Base-by-base conservation (phyloP, 352 stramenopile species). In the Phytophthora rubi region DNA sequence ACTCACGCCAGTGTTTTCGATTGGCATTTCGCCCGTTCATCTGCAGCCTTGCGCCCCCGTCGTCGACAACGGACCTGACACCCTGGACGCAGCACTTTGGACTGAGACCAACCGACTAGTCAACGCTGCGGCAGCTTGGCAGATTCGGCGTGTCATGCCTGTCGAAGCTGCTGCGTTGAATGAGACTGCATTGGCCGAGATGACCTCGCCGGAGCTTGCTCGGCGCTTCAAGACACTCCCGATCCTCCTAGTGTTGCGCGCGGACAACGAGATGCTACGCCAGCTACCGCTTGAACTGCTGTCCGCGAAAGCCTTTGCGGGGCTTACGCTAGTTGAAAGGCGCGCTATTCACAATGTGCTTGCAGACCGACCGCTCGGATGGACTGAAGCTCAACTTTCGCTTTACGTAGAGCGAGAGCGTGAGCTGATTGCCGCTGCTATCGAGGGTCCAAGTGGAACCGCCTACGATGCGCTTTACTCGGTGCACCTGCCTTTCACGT, bases 271-370 rank as follows among this genome's bases (percentile, higher is more conserved):
- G 12, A 48, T 18, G 13, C 15, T 73, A 42, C 26, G 45, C 4
- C 45, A 65, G n/a, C 30, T 73, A 4, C 35, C 66, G 13, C 45
- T 65, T 9, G 44, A 68, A 6, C 44, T 59, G 55, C 26, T 69
- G 23, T 60, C 66, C 1, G 26, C n/a, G 6, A 52, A 65, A 52
- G 54, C 39, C 6, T 73, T 73, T 26, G 39, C 3, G 6, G 12
- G 10, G 13, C 66, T 69, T 18, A 69, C 53, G 18, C 47, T 64
- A 4, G 16, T 65, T 42, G 66, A 73, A 32, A 42, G 66, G 52
- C 66, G 66, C 15, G 66, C 66, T 15, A 57, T 73, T 4, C 66
- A 73, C n/a, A 67, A 73, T 26, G 60, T 73, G 13, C 37, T 73
- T 2, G 54, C 26, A 23, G 18, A 64, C 10, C 61, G 53, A 32